Base-by-base conservation (phyloP, 2,329 filamentous ascomycete genomes). In the Ilyonectria destructans region DNA sequence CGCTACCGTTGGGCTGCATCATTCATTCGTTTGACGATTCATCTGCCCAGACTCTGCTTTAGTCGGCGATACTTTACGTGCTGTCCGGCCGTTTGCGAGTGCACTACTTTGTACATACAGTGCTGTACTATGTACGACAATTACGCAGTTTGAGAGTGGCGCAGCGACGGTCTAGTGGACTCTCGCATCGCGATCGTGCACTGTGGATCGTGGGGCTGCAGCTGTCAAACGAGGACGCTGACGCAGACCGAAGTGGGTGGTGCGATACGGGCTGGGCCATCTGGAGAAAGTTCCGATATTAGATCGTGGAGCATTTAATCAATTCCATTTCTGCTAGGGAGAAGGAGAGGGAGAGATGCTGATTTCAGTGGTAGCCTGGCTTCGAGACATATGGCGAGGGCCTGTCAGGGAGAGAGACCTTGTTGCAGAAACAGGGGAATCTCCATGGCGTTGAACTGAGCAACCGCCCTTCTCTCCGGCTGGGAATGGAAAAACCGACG, bases 91-190 rank as follows among this genome's bases (percentile, higher is more conserved):
- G 17, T n/a, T 15, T 17, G 37, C 15, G 15, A 43, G 15, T 43
- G 37, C 17, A 43, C 15, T n/a, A 15, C 13, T 43, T n/a, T 62
- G 40, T 3, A 19, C 46, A 52, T 31, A 19, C 31, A 40, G 26
- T 46, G 33, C 29, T 54, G n/a, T n/a, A n/a, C n/a, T n/a, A n/a
- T n/a, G 19, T 43, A 26, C 31, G 26, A 19, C 29, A 29, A 55
- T 56, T 60, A 60, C 56, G 62, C 56, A 65, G 40, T 33, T 21
- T 48, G 19, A 21, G 9, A 49, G 62, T 65, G 62, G 62, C 56
- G 62, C 48, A 65, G 62, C 61, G 8, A 33, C n/a, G 26, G 48
- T 51, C 48, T 10, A 4, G 48, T 49, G 46, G 46, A 0, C 46
- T 49, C 12, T 29, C 7, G 15, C 23, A 49, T 26, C 40, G 40